A percentile compares a stretch with the other conserved stretches of the same genome.
Conservation (phyloP, 1,284 basidiomycete genomes). For the Cystobasidiaceae sp. region DNA sequence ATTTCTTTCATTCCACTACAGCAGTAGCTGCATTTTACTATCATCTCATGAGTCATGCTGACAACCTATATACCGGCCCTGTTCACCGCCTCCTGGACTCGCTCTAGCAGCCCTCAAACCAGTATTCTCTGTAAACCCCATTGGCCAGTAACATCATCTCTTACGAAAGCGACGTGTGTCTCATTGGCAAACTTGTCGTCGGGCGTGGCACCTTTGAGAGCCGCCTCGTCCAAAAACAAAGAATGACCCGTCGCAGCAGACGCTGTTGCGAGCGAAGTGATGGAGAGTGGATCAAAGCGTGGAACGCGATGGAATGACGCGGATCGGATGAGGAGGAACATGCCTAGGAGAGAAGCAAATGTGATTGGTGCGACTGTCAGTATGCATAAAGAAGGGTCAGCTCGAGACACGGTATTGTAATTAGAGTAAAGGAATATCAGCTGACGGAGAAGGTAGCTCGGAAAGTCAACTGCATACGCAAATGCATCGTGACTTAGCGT, state of each 20-base stretch:
- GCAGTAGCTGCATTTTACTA: too few species aligned
- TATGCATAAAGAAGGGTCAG: background rate
- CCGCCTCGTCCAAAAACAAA: background rate
- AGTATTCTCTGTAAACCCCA: background rate
- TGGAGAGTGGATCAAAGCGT: background rate
- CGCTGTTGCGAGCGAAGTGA: background rate
- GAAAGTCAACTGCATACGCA: background rate
- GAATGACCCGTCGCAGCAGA: background rate
- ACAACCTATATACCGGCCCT: too few species aligned
- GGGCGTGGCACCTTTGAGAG: background rate
- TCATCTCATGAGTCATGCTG: too few species aligned
- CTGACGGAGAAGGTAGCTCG: constrained; percentile 5
- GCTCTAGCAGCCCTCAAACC: too few species aligned
- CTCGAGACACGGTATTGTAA: background rate
- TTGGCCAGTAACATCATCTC: constrained; percentile 1
- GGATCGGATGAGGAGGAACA: constrained; percentile 4
- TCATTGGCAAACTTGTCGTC: background rate
- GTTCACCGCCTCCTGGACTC: too few species aligned
- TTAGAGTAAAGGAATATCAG: background rate
- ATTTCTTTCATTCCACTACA: too few species aligned
- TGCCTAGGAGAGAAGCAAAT: constrained; percentile 1
- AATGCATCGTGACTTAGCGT: constrained; percentile 1
- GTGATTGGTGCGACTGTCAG: background rate
- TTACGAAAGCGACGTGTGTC: background rate
- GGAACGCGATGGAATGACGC: background rate